phyloP scores from a whole-genome alignment of 345 rosid genomes.

The Cochlearia excelsa region DNA sequence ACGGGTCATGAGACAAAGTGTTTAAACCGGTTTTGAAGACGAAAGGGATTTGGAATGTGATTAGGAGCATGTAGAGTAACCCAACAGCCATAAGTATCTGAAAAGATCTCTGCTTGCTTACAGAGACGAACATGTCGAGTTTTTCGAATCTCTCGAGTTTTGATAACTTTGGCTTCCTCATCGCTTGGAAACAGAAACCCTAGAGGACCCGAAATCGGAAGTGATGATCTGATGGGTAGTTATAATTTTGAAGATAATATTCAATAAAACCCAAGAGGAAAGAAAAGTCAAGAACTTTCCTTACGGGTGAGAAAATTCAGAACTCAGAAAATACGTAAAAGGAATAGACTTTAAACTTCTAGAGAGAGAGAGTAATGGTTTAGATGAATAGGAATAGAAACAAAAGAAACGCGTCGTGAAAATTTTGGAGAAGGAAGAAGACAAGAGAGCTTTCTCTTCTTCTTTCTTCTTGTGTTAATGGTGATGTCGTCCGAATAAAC shows the following conservation, averaged over 20 bases:
- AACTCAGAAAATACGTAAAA: slow-evolving; percentile 20
- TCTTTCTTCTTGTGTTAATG: slow-evolving; percentile 22
- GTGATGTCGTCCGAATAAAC: slow-evolving; percentile 38
- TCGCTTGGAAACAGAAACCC: neutral
- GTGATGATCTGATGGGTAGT: neutral
- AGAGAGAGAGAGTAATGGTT: slow-evolving; percentile 7
- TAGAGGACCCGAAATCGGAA: neutral
- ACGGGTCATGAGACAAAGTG: slow-evolving; percentile 46
- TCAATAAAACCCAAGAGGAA: neutral
- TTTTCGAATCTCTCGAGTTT: slow-evolving; percentile 28
- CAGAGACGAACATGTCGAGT: slow-evolving; percentile 41
- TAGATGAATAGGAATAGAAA: neutral
- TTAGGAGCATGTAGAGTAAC: slow-evolving; percentile 50
- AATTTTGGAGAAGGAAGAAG: neutral
- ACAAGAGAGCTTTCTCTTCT: slow-evolving; percentile 11
- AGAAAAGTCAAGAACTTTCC: slow-evolving; percentile 29
- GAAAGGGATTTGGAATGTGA: slow-evolving; percentile 66
- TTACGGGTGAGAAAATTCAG: slow-evolving; percentile 1
- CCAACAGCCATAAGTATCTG: slow-evolving; percentile 57
- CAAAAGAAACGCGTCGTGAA: slow-evolving; percentile 20
- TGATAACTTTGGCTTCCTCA: slow-evolving; percentile 35
- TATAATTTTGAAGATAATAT: neutral
- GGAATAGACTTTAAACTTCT: neutral
- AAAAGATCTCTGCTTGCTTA: slow-evolving; percentile 54
- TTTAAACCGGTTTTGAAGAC: slow-evolving; percentile 48